These are phyloP conservation scores for Agaricus subrufescens DNA, from an alignment of 768 basidiomycete genomes.

Conservation along the genomic window DNA sequence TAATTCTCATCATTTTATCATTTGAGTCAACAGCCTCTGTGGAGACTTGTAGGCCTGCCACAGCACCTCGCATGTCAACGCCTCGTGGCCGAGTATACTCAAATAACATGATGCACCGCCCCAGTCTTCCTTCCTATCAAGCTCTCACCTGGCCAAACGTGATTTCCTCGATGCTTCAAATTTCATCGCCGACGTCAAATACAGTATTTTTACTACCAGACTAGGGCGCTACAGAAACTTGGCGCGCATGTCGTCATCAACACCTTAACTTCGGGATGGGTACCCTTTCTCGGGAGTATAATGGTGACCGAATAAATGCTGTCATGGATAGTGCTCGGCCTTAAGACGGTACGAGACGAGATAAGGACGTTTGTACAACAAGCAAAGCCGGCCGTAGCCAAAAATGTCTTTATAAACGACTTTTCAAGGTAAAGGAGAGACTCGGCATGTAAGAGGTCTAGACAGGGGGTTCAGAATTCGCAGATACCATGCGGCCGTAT, in stretches of 20 bases:
- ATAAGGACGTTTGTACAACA: not conserved
- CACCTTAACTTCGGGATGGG: not conserved
- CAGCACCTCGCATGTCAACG: not conserved
- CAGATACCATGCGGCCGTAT: not conserved
- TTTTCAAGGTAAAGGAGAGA: not conserved
- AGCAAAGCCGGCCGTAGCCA: slow-evolving; percentile 1
- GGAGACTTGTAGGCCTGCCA: not conserved
- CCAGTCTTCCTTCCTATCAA: slow-evolving; percentile 7
- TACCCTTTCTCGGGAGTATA: not conserved
- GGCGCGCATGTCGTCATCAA: not conserved
- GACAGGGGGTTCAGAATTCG: not conserved
- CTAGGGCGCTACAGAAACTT: not conserved
- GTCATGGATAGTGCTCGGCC: not conserved
- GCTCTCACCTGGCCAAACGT: not conserved
- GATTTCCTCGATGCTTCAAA: not conserved
- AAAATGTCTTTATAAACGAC: slow-evolving; percentile 1
- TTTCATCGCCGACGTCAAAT: not conserved
- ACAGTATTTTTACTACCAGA: slow-evolving; percentile 1
- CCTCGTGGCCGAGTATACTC: not conserved
- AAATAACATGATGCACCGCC: not conserved
- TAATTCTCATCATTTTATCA: not conserved
- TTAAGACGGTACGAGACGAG: not conserved
- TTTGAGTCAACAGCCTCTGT: not conserved
- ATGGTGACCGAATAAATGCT: not conserved
- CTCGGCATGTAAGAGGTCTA: not conserved